phyloP scores from a whole-genome alignment of 2,329 filamentous ascomycete species.

The Aspergillus sojae region DNA sequence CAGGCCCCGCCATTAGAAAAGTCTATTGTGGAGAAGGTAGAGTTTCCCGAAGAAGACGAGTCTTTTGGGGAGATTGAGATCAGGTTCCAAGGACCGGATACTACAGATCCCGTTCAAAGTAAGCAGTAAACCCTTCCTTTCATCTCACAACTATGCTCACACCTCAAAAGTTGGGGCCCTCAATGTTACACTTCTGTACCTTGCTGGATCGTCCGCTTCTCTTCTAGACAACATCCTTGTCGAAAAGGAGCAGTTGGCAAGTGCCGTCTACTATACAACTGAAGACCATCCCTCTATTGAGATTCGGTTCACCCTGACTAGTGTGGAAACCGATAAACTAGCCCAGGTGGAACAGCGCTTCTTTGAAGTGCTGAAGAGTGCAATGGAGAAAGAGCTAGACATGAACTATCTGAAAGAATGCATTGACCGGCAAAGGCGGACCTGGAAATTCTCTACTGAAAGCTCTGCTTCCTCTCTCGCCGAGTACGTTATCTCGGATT shows the following conservation, averaged over 20 bases:
- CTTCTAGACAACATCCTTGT: conserved; percentile 90
- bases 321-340: conserved; percentile 84
- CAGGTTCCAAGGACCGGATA: conserved; percentile 83
- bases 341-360: conserved; percentile 82
- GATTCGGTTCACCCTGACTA: conserved; percentile 82
- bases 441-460: conserved; percentile 82
- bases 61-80: conserved; percentile 86
- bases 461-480: conserved; percentile 79
- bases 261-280: conserved; percentile 76
- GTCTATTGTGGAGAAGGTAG: conserved; percentile 74
- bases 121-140: conserved; percentile 23
- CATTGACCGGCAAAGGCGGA: conserved; percentile 76
- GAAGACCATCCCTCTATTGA: conserved; percentile 80
- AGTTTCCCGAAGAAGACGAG: conserved; percentile 97
- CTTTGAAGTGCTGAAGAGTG: conserved; percentile 79
- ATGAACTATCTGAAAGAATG: conserved; percentile 90
- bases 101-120: conserved; percentile 67
- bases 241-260: conserved; percentile 89
- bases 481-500: conserved; percentile 85
- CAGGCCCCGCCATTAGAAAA: conserved; percentile 72
- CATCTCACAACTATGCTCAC: background rate
- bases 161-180: conserved; percentile 64
- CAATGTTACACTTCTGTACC: conserved; percentile 78
- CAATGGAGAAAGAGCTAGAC: conserved; percentile 75
- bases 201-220: conserved; percentile 90